phyloP scores from a whole-genome alignment of 139 green algal species.

The Eudorina sp. region DNA sequence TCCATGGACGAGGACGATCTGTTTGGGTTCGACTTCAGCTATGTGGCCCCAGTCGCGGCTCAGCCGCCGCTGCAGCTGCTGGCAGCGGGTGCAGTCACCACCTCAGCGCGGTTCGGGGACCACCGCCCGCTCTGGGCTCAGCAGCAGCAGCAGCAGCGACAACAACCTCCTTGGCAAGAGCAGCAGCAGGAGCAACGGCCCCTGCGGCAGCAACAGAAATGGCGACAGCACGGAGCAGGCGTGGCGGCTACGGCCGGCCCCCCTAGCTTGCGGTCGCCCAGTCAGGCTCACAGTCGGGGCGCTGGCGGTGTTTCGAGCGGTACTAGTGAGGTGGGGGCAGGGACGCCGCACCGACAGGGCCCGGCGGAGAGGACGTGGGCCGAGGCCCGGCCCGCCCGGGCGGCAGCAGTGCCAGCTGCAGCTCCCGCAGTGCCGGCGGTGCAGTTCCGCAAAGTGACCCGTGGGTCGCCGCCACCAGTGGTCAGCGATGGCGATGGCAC shows the following conservation, averaged over 20 bases:
- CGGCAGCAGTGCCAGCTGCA: neutral
- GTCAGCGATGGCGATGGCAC: neutral
- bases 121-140: too few relatives aligned
- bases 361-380: too few relatives aligned
- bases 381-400: too few relatives aligned
- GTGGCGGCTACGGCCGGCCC: too few relatives aligned
- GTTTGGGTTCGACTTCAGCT: slow-evolving; percentile 41
- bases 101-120: too few relatives aligned
- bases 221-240: too few relatives aligned
- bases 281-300: too few relatives aligned
- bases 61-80: neutral
- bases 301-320: too few relatives aligned
- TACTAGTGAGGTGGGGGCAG: too few relatives aligned
- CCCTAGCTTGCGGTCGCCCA: too few relatives aligned
- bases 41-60: neutral
- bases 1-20: slow-evolving; percentile 20
- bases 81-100: neutral
- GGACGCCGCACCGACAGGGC: too few relatives aligned
- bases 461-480: neutral
- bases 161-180: neutral
- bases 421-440: neutral
- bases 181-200: neutral
- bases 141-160: neutral
- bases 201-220: neutral
- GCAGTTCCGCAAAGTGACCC: slow-evolving; percentile 13